Base-by-base conservation (phyloP, 148 eudicot species). In the Cornus florida region DNA sequence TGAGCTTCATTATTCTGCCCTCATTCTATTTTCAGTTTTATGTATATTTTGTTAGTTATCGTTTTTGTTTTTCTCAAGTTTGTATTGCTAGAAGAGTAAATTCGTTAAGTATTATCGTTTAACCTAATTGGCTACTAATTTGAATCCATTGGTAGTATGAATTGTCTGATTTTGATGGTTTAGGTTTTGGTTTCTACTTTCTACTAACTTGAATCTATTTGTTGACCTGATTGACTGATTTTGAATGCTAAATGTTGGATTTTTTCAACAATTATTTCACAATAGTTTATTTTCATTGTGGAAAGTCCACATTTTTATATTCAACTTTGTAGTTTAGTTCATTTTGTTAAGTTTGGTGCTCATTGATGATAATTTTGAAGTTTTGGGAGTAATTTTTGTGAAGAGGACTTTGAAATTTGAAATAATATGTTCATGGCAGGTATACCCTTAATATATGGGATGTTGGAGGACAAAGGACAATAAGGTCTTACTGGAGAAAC, bases 401-500 rank as follows among this genome's bases (percentile, higher is more conserved):
- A 20, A 2, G 22, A 31, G n/a, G 33, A 32, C 23, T 43, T 43
- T 59, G 53, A 6, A 8, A 3, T 32, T 10, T 20, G 65, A 77
- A 70, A 46, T 69, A 70, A 31, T 77, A 53, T 38, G 59, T 57
- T 68, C 28, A 28, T 78, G 41, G 74, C 79, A 96, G 99, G 88
- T 96, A 91, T 83, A 92, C 91, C 1, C 90, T 97, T 50, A 94
- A 97, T 84, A 94, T 97, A 88, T 97, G 98, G 99, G 99, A 97
- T 88, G 99, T 97, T 84, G 97, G 98, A 57, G 99, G 99, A 64
- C 98, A 97, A 80, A 97, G 84, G 86, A 96, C 99, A 2, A 96
- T 96, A 82, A 84, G 99, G 80, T 91, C 99, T 8, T 96, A 94
- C 78, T 96, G 99, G 99, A 91, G 99, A 81, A 96, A 97, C 89